Evolutionary conservation across 225 moss, liverwort and hornwort genomes (phyloP).

Genomic region (Marchantia paleacea): DNA sequence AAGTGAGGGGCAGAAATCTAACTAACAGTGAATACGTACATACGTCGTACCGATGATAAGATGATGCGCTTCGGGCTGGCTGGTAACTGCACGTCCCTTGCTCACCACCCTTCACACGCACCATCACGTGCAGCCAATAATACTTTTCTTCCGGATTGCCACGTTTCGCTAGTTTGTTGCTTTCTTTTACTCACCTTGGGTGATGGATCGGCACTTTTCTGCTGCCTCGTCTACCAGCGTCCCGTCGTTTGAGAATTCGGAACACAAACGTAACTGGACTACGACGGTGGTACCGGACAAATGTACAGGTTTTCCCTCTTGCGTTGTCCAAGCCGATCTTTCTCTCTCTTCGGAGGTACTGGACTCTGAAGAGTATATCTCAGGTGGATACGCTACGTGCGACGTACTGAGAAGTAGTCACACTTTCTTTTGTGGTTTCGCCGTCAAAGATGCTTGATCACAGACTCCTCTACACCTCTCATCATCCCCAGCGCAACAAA

Average conservation of each 20-base stretch:
- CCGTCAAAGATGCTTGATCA: constrained; percentile 1
- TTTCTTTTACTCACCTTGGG: not conserved
- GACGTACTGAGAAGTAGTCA: not conserved
- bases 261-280: not conserved
- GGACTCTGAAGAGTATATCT: not conserved
- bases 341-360: not conserved
- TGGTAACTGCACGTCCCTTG: constrained; percentile 9
- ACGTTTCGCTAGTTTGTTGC: constrained; percentile 8
- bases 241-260: not conserved
- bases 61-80: constrained; percentile 3
- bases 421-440: not conserved
- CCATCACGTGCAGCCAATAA: constrained; percentile 14
- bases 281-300: not conserved
- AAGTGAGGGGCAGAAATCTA: not conserved
- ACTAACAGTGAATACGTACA: not conserved
- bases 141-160: constrained; percentile 13
- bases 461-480: not conserved
- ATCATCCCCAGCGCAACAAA: not conserved
- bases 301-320: not conserved
- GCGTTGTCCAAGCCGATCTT: not conserved
- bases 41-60: constrained; percentile 8
- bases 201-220: not conserved
- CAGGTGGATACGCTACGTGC: not conserved
- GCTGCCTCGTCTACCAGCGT: not conserved
- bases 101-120: constrained; percentile 14